Base-by-base conservation (phyloP, 2,329 filamentous ascomycete genomes). In the Fragosphaeria purpurea region DNA sequence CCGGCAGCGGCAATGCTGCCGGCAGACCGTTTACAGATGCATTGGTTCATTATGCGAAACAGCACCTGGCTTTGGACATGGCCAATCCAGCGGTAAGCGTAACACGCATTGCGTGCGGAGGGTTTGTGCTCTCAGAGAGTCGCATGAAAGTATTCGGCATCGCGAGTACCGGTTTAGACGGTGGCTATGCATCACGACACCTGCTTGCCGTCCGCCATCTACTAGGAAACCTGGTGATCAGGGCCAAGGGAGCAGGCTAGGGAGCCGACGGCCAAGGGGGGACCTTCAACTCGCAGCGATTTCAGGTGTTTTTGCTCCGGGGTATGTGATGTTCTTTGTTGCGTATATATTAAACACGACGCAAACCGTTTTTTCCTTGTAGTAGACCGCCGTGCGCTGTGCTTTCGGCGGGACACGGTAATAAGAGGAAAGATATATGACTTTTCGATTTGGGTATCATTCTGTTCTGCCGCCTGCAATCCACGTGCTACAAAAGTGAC, bases 81-180 rank as follows among this genome's bases (percentile, higher is more conserved):
- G 75, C 76, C 50, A 76, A 80, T 55, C 73, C 77, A 0, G 67
- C 70, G n/a, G 76, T 80, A 4, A 64, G 69, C 2, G 62, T 81
- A 31, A 65, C 65, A 10, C 76, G 77, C 54, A 68, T 81, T 33
- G 75, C 75, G 0, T 80, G 76, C 53, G 73, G 71, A 0, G 76
- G 75, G 0, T 82, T 81, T 50, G 72, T 74, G 39, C 62, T 80
- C 9, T 73, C 73, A 0, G 76, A 78, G 53, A 71, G 65, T 9
- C 66, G 75, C 33, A 47, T 80, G 22, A 80, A 80, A 61, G 60
- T 79, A 11, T 68, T 71, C 41, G 44, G 33, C 13, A 13, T 47
- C 4, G 13, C 41, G 3, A 39, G 34, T 0, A 31, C 42, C 7
- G 12, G 7, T 12, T 7, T 13, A 7, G 46, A 41, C 12, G 30